These are phyloP conservation scores for Chrysanthemum lavandulifolium DNA, from an alignment of 129 eudicot genomes.

Conservation along the genomic window DNA sequence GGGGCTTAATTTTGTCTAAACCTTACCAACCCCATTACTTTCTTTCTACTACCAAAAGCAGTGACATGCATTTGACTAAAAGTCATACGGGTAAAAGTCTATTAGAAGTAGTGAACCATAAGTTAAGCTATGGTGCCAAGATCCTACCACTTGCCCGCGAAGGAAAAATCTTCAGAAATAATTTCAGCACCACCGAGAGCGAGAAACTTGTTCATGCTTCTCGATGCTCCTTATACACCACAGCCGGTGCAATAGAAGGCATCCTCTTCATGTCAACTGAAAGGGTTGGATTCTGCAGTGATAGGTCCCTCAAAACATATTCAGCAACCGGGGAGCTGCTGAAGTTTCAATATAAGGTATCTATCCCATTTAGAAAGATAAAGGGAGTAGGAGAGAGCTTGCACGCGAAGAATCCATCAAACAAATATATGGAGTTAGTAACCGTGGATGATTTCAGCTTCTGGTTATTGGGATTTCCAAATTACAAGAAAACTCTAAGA, in stretches of 20 bases:
- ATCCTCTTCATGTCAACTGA: constrained; percentile 36
- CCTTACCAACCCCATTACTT: constrained; percentile 13
- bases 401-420: constrained; percentile 21
- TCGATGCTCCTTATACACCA: constrained; percentile 36
- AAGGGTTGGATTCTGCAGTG: constrained; percentile 38
- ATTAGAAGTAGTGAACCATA: constrained; percentile 34
- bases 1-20: constrained; percentile 19
- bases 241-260: constrained; percentile 42
- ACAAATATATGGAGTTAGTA: constrained; percentile 30
- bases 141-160: constrained; percentile 30
- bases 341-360: constrained; percentile 36
- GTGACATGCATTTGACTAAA: constrained; percentile 13
- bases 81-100: constrained; percentile 15
- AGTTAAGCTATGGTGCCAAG: constrained; percentile 38
- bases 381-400: constrained; percentile 20
- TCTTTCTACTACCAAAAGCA: constrained; percentile 16
- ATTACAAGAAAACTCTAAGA: constrained; percentile 28
- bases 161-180: constrained; percentile 22
- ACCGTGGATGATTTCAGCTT: constrained; percentile 41
- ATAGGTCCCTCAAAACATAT: constrained; percentile 28
- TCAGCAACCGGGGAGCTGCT: constrained; percentile 28
- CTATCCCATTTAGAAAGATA: constrained; percentile 27
- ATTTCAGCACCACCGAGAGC: constrained; percentile 18
- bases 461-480: constrained; percentile 37
- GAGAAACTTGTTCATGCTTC: constrained; percentile 36